Percentiles rank a stretch among this genome's conserved stretches.
phyloP scores from a whole-genome alignment of 2,329 filamentous ascomycete species.

The Cercospora citrullina region DNA sequence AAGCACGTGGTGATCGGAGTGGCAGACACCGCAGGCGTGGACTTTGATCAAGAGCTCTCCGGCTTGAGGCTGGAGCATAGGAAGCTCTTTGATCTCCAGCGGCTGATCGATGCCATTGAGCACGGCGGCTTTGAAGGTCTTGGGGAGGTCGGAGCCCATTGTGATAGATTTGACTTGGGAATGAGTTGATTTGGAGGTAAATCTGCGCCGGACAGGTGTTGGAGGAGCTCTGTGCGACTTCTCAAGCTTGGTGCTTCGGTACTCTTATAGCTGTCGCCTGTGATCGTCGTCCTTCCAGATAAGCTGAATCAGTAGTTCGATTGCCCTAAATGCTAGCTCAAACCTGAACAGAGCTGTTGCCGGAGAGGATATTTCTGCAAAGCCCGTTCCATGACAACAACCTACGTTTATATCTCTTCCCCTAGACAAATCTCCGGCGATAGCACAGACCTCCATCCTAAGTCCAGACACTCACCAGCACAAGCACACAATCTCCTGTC shows the following conservation, averaged over 20 bases:
- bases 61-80: conserved; percentile 56
- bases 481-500: background rate
- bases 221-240: background rate
- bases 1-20: conserved; percentile 61
- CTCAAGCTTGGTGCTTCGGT: background rate
- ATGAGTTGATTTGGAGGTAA: background rate
- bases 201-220: background rate
- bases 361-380: background rate
- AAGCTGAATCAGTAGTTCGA: background rate
- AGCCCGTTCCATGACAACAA: background rate
- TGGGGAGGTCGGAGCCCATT: conserved; percentile 47
- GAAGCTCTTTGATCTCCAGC: conserved; percentile 60
- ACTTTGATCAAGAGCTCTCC: conserved; percentile 70
- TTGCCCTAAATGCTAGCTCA: background rate
- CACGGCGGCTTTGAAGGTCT: conserved; percentile 67
- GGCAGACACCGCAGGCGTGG: conserved; percentile 70
- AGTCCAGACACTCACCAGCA: background rate
- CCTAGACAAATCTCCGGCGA: background rate
- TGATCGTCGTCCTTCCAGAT: background rate
- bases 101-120: conserved; percentile 55
- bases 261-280: background rate
- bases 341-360: background rate
- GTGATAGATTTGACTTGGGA: background rate
- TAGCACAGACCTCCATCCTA: background rate
- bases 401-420: background rate